Evolutionary conservation across 164 flowering plant species (phyloP), one percentile per base, ranked within the genome.

Genomic region (Tetrastigma voinierianum): DNA sequence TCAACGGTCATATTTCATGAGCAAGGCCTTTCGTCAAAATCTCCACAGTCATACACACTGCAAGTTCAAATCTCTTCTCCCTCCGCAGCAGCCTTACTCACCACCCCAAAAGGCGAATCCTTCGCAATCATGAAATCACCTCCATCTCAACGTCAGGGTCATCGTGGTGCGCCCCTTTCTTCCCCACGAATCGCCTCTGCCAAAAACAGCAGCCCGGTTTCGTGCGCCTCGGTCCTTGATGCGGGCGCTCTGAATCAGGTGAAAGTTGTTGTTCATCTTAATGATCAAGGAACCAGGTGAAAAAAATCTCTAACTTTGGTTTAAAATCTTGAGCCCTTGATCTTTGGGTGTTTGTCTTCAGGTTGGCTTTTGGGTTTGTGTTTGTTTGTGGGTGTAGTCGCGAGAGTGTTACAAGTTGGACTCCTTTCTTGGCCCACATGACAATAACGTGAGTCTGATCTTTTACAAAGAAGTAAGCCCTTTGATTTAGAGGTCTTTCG

Each of bases 151-250:
- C 67, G 96, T 92, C 12, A 78, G 94, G 53, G 97, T 95, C 0
- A 65, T 89, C 0, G 82, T 81, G 66, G 78, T 88, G 0, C 93
- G 98, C 17, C 96, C 97, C 3, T 95, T 90, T 61, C 94, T 92
- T 46, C 65, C 81, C 17, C 77, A 73, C 10, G 96, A 70, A 76
- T 77, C 46, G 55, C 64, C 0, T 60, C n/a, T n/a, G n/a, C 70
- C 1, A 55, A 51, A 10, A 71, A 57, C 3, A 73, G 68, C 46
- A 68, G 67, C 56, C 79, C 77, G 0, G 21, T 52, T 48, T 75
- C 93, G 0, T 92, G 97, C 46, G 77, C 79, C 57, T 83, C 90
- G 1, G 55, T 84, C 55, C 61, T 80, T 11, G 70, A 69, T 25
- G 73, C 70, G 46, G 85, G n/a, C n/a, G 83, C 45, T 48, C 2